These are phyloP conservation scores for Xenosphaeropsis pyriputrescens DNA, from an alignment of 2,329 filamentous ascomycete genomes.

Conservation along the genomic window DNA sequence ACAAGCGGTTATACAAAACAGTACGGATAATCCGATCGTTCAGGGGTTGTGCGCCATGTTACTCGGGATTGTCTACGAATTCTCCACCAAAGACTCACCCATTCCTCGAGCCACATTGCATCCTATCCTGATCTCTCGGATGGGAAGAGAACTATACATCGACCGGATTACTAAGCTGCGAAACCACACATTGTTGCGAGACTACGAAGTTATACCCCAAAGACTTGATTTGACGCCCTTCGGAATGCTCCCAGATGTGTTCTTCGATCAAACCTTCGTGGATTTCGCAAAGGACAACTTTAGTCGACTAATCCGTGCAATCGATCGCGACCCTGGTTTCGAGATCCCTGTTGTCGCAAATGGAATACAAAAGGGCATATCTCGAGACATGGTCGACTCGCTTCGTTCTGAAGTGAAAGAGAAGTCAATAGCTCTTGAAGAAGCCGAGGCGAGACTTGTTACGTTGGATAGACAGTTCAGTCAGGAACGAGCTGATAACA, in stretches of 20 bases:
- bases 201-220: constrained; percentile 78
- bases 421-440: constrained; percentile 39
- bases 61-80: constrained; percentile 84
- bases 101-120: constrained; percentile 71
- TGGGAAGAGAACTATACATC: constrained; percentile 79
- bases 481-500: constrained; percentile 61
- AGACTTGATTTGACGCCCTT: constrained; percentile 37
- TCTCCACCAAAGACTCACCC: constrained; percentile 93
- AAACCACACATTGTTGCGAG: constrained; percentile 63
- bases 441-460: constrained; percentile 28
- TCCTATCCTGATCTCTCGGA: constrained; percentile 57
- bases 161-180: constrained; percentile 68
- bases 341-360: constrained; percentile 73
- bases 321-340: constrained; percentile 80
- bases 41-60: constrained; percentile 76
- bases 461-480: constrained; percentile 40
- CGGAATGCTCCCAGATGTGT: constrained; percentile 59
- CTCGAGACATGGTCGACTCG: constrained; percentile 82
- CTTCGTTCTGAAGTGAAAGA: constrained; percentile 65
- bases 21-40: constrained; percentile 48
- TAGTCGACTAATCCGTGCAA: constrained; percentile 65
- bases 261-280: constrained; percentile 74
- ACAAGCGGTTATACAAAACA: constrained; percentile 48
- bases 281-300: constrained; percentile 96
- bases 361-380: constrained; percentile 76